phyloP scores from a whole-genome alignment of 208 protist species.

The Novymonas esmeraldas region DNA sequence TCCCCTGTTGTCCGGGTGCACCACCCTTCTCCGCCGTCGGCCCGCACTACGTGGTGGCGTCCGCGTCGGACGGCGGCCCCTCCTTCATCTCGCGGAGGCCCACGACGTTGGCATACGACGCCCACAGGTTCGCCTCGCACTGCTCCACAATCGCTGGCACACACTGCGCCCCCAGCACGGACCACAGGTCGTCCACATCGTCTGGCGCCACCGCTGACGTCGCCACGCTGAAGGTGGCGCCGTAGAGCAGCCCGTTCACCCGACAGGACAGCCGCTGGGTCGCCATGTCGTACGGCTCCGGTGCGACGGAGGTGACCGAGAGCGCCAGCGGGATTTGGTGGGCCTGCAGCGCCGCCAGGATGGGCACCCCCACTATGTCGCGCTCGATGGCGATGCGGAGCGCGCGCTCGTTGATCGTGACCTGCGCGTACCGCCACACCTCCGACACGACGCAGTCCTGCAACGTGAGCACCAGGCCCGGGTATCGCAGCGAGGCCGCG shows the following conservation, averaged over 20 bases:
- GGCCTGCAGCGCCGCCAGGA: conserved; percentile 52
- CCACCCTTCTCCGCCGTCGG: too few relatives aligned
- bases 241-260: conserved; percentile 66
- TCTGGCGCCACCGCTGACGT: conserved; percentile 18
- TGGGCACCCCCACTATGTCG: conserved; percentile 37
- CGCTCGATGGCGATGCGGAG: conserved; percentile 31
- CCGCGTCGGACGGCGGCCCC: neutral
- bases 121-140: conserved; percentile 74
- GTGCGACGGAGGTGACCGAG: conserved; percentile 43
- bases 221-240: conserved; percentile 65
- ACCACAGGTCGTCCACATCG: conserved; percentile 24
- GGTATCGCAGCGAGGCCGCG: conserved; percentile 14
- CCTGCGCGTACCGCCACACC: conserved; percentile 31
- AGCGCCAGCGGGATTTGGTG: conserved; percentile 48
- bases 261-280: conserved; percentile 35
- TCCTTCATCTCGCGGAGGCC: conserved; percentile 24
- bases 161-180: conserved; percentile 12
- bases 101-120: conserved; percentile 66
- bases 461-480: conserved; percentile 27
- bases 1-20: too few relatives aligned
- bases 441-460: conserved; percentile 40
- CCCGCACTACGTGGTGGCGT: neutral
- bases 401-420: conserved; percentile 18
- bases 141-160: conserved; percentile 72
- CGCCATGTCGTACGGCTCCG: conserved; percentile 39